phyloP scores from a whole-genome alignment of 805 yeast genomes.

The Nakazawaea populi region DNA sequence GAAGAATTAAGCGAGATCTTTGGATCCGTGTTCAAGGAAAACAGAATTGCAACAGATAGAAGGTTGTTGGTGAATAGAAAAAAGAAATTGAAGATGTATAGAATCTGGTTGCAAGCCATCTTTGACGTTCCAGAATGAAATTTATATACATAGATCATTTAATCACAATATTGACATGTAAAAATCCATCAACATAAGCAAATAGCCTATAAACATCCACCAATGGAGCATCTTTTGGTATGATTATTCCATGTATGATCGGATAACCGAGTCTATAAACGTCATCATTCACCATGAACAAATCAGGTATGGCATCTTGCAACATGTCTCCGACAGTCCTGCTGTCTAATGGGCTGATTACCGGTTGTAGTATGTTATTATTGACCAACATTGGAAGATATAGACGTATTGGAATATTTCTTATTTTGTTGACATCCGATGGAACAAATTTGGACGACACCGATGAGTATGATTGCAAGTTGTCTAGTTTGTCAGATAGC shows the following conservation, averaged over 20 bases:
- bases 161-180: slow-evolving; percentile 47
- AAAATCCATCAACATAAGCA: slow-evolving; percentile 57
- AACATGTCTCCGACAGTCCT: slow-evolving; percentile 34
- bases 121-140: slow-evolving; percentile 36
- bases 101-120: slow-evolving; percentile 95
- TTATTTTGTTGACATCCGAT: slow-evolving; percentile 16
- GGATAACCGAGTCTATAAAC: slow-evolving; percentile 33
- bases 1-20: slow-evolving; percentile 81
- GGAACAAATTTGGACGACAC: slow-evolving; percentile 23
- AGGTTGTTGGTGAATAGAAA: slow-evolving; percentile 88
- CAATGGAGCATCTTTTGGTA: slow-evolving; percentile 40
- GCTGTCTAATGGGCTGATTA: slow-evolving; percentile 15
- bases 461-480: slow-evolving; percentile 15
- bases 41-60: slow-evolving; percentile 82
- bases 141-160: slow-evolving; percentile 9
- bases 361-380: slow-evolving; percentile 29
- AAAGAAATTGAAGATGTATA: slow-evolving; percentile 88
- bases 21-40: slow-evolving; percentile 56
- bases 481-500: slow-evolving; percentile 13
- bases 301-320: slow-evolving; percentile 35
- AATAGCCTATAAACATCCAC: slow-evolving; percentile 38
- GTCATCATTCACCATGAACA: slow-evolving; percentile 25
- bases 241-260: slow-evolving; percentile 48
- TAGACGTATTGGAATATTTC: slow-evolving; percentile 43
- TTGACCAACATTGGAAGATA: slow-evolving; percentile 27